Percentiles rank a stretch among this genome's conserved stretches.
These are phyloP conservation scores for Pythium coloratum DNA, from an alignment of 352 stramenopile species.

Conservation along the genomic window DNA sequence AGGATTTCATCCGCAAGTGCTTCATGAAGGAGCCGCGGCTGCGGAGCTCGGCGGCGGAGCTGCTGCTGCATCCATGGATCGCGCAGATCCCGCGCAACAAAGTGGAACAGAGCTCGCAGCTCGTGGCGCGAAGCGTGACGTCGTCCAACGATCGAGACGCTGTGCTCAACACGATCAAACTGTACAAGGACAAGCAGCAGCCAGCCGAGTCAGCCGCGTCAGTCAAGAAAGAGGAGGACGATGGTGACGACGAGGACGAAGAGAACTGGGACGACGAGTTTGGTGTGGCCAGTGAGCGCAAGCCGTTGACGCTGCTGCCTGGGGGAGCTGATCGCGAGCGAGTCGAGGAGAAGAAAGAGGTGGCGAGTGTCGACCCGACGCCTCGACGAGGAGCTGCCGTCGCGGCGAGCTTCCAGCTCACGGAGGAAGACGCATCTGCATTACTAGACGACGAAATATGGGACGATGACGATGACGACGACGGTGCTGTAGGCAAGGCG, in stretches of 20 bases:
- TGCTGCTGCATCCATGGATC: conserved; percentile 91
- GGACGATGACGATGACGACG: conserved; percentile 47
- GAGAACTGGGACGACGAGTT: conserved; percentile 89
- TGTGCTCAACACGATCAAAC: conserved; percentile 84
- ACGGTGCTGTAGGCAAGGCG: background rate
- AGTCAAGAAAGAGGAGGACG: conserved; percentile 1
- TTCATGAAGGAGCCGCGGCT: conserved; percentile 91
- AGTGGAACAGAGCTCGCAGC: conserved; percentile 83
- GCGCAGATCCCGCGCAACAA: conserved; percentile 87
- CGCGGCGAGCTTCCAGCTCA: conserved; percentile 59
- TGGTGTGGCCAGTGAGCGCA: conserved; percentile 41
- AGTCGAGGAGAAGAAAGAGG: background rate
- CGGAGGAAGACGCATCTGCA: conserved; percentile 71
- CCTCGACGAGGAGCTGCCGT: background rate
- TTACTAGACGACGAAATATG: conserved; percentile 75
- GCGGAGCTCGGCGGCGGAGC: conserved; percentile 76
- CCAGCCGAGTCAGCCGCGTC: conserved; percentile 2
- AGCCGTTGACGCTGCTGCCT: conserved; percentile 24
- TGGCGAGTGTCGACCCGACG: background rate
- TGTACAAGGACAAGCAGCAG: conserved; percentile 58
- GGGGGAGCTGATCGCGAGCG: background rate
- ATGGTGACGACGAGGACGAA: conserved; percentile 36
- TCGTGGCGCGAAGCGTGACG: conserved; percentile 73
- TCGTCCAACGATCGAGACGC: conserved; percentile 76
- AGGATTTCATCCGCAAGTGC: conserved; percentile 93